phyloP scores from a whole-genome alignment of 2,329 filamentous ascomycete species.

The Pseudogymnoascus sp. region DNA sequence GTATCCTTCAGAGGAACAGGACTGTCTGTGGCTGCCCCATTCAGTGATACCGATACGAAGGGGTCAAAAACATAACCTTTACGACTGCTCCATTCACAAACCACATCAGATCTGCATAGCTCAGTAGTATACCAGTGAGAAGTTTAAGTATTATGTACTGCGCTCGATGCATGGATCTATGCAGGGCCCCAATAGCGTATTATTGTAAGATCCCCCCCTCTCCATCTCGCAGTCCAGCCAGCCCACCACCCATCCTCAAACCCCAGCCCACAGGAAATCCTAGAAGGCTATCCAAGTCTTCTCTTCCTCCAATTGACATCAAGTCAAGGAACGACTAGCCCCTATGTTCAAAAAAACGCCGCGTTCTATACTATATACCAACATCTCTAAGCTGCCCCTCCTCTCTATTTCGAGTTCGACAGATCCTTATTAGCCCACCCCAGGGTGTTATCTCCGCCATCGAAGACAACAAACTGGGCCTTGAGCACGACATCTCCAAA shows the following conservation, averaged over 20 bases:
- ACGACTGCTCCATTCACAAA: too few species aligned
- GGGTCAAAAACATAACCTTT: too few species aligned
- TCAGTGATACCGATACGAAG: too few species aligned
- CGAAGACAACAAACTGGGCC: slow-evolving; percentile 29
- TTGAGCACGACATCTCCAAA: slow-evolving; percentile 28
- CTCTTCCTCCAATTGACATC: background rate
- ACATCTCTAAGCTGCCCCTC: background rate
- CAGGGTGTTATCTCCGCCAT: slow-evolving; percentile 17
- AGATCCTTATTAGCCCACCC: slow-evolving; percentile 13
- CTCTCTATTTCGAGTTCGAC: background rate
- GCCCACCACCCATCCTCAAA: background rate
- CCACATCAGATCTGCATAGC: background rate
- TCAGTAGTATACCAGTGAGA: background rate
- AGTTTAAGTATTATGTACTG: slow-evolving; percentile 1
- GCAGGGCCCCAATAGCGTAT: background rate
- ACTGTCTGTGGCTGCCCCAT: too few species aligned
- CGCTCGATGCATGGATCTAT: background rate
- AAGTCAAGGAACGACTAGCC: background rate
- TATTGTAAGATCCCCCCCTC: background rate
- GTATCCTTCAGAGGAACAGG: too few species aligned
- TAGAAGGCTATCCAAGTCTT: background rate
- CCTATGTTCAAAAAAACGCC: background rate
- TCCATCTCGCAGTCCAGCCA: background rate
- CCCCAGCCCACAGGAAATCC: background rate
- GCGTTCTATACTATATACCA: background rate